Evolutionary conservation across 768 basidiomycete species (phyloP), one percentile per base, ranked within the genome.

Genomic region (Suillus paluster): DNA sequence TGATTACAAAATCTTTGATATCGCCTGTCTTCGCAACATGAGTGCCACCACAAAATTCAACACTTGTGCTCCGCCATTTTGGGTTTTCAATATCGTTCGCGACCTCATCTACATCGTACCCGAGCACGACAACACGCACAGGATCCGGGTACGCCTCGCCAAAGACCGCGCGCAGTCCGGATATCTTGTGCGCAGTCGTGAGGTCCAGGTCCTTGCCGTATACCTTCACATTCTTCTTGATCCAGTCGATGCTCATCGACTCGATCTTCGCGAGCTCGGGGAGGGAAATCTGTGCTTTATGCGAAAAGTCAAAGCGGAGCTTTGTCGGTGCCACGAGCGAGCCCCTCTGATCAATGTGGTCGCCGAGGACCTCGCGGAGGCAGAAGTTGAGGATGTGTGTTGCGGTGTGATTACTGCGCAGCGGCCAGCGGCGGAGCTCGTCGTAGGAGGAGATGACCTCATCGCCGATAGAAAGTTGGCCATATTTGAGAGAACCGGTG

Each of bases 41-140:
- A 87, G 97, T 99, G 75, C 97, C 97, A 76, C 97, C 97, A 73
- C 97, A 99, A 73, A 99, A 97, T 77, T 99, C 97, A 64, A 97
- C 86, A 74, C 92, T 95, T 12, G 97, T 97, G 33, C 77, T 79
- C 52, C 92, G 80, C 97, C 97, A 99, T 77, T 90, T 94, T 4
- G 90, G 87, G 75, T 95, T 96, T 68, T 90, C 85, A 46, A 97
- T 83, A 66, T 99, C 94, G 68, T 85, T 82, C 21, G 86, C 77
- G 59, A 99, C 95, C 67, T 95, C 92, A 56, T 96, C 90, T 19
- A 97, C 84, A 64, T 89, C 87, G 71, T 84, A 94, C 74, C 94
- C 97, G 23, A 99, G 81, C 3, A 94, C 86, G 15, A 99, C 97
- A 1, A 99, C 94, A 34, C 97, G 85, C 21, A 99, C 97, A 4